Evolutionary conservation across 2,329 filamentous ascomycete genomes (phyloP).

Genomic region (Verticillium dahliae): DNA sequence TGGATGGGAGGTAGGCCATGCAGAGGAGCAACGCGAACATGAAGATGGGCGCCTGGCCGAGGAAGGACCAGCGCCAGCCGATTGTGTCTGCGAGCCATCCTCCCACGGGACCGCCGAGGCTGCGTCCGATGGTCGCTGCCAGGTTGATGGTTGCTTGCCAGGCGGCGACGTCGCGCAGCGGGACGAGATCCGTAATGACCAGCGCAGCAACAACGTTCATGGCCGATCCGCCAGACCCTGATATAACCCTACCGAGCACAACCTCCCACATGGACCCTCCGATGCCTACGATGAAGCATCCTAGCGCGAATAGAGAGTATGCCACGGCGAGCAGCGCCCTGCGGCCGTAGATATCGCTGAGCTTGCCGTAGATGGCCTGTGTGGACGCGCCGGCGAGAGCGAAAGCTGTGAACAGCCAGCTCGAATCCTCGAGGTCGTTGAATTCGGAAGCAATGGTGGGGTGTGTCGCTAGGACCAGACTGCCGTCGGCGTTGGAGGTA

Average conservation of each 20-base stretch:
- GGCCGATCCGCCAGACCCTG: conserved; percentile 44
- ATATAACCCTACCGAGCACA: conserved; percentile 43
- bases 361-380: conserved; percentile 43
- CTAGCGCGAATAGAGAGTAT: conserved; percentile 47
- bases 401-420: conserved; percentile 33
- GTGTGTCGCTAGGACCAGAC: conserved; percentile 61
- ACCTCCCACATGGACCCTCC: conserved; percentile 40
- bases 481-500: conserved; percentile 57
- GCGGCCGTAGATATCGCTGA: conserved; percentile 53
- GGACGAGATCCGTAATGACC: conserved; percentile 45
- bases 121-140: conserved; percentile 42
- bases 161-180: conserved; percentile 42
- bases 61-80: conserved; percentile 63
- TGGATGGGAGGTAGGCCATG: conserved; percentile 41
- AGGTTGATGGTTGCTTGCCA: conserved; percentile 50
- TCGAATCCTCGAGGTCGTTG: conserved; percentile 46
- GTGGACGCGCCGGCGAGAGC: conserved; percentile 22
- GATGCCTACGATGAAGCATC: conserved; percentile 36
- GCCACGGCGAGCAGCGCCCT: conserved; percentile 39
- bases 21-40: conserved; percentile 45
- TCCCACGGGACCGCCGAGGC: conserved; percentile 47
- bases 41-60: conserved; percentile 55
- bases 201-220: conserved; percentile 44
- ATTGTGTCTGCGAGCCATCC: conserved; percentile 57
- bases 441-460: conserved; percentile 57